phyloP scores from a whole-genome alignment of 495 filamentous ascomycete species.

The Talaromyces trachyspermus region DNA sequence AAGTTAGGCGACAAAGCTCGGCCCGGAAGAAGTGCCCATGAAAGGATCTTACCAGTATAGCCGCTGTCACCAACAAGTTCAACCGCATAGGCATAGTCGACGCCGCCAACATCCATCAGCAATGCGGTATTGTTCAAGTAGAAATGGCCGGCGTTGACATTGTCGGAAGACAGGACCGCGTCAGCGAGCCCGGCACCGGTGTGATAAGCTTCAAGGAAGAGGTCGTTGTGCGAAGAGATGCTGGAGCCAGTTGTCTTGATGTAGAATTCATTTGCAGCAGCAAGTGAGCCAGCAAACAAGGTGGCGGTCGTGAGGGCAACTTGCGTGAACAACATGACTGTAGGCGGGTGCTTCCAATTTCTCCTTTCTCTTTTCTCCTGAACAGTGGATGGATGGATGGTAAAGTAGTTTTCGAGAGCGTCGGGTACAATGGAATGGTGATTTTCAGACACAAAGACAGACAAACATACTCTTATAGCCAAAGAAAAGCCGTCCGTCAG shows the following conservation, averaged over 20 bases:
- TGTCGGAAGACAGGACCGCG: constrained; percentile 28
- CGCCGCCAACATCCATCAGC: constrained; percentile 28
- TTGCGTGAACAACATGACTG: constrained; percentile 1
- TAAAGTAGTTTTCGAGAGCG: too few species aligned
- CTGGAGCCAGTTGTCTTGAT: constrained; percentile 33
- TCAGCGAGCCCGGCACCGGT: constrained; percentile 42
- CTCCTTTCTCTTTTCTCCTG: too few species aligned
- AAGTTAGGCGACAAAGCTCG: neutral
- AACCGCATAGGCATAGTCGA: constrained; percentile 33
- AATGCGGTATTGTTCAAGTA: constrained; percentile 38
- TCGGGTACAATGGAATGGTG: neutral
- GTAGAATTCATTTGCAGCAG: constrained; percentile 25
- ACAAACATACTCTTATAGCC: too few species aligned
- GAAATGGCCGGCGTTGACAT: constrained; percentile 18
- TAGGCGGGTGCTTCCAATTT: too few species aligned
- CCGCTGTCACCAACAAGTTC: constrained; percentile 18
- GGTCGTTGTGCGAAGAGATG: constrained; percentile 29
- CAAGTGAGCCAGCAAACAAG: constrained; percentile 11
- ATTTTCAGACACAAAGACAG: neutral
- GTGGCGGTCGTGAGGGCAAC: neutral
- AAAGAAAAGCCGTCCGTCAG: too few species aligned
- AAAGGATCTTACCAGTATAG: constrained; percentile 26
- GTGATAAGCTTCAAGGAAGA: constrained; percentile 43
- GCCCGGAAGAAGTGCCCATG: too few species aligned
- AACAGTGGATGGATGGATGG: too few species aligned